These are phyloP conservation scores for Coemansia sp. DNA, from an alignment of 192 early-diverging fungal species.

Conservation along the genomic window DNA sequence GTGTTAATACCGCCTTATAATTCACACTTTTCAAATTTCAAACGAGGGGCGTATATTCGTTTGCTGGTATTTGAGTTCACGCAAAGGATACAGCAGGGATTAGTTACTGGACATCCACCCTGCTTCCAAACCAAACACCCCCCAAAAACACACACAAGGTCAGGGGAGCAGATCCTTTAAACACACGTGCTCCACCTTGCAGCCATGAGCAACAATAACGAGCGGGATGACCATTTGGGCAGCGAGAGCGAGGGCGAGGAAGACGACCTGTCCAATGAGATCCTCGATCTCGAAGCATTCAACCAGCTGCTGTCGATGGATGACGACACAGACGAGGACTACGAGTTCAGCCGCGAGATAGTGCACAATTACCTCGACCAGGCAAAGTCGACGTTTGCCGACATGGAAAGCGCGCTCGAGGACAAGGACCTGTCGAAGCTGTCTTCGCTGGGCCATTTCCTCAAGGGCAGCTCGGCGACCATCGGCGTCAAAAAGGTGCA, in stretches of 20 bases:
- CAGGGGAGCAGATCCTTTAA: not conserved
- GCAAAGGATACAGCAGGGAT: not conserved
- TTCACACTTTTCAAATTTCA: not conserved
- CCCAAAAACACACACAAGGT: not conserved
- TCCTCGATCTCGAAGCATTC: constrained; percentile 80
- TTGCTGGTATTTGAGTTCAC: too few species aligned
- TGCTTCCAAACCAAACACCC: not conserved
- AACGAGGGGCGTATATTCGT: too few species aligned
- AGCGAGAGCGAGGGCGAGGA: constrained; percentile 16
- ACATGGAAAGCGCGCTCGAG: constrained; percentile 65
- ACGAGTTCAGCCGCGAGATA: constrained; percentile 70
- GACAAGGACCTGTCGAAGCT: constrained; percentile 65
- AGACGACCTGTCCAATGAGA: constrained; percentile 52
- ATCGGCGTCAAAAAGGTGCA: constrained; percentile 80
- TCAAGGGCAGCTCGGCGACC: constrained; percentile 88
- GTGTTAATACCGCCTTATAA: not conserved
- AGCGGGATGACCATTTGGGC: not conserved
- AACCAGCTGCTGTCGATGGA: constrained; percentile 92
- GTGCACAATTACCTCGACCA: constrained; percentile 84
- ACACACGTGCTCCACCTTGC: not conserved
- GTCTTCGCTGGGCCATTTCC: constrained; percentile 82
- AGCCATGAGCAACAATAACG: constrained; percentile 6
- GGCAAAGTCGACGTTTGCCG: constrained; percentile 71
- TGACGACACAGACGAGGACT: constrained; percentile 85
- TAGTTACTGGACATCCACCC: not conserved